These are phyloP conservation scores for Parathielavia appendiculata DNA, from an alignment of 495 filamentous ascomycete genomes.

Conservation along the genomic window DNA sequence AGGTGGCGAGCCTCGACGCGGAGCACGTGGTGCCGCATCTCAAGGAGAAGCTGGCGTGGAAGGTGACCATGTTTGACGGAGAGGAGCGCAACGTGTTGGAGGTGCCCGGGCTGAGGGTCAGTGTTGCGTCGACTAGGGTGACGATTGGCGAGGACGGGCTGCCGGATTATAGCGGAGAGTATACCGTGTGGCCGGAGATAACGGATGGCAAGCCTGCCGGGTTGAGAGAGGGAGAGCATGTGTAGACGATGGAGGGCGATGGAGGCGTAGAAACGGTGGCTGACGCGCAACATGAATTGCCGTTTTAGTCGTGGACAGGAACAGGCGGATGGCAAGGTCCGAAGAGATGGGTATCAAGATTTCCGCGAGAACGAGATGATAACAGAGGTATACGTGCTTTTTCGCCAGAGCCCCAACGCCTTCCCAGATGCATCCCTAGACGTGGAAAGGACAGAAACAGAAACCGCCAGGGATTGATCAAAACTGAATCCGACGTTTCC, in stretches of 20 bases:
- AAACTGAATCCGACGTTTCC: slow-evolving; percentile 63
- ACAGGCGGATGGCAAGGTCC: background rate
- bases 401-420: slow-evolving; percentile 21
- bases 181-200: slow-evolving; percentile 33
- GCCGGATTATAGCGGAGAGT: slow-evolving; percentile 33
- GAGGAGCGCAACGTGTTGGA: slow-evolving; percentile 29
- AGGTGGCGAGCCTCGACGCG: slow-evolving; percentile 26
- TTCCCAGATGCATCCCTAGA: slow-evolving; percentile 9
- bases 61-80: slow-evolving; percentile 33
- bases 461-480: slow-evolving; percentile 22
- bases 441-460: background rate
- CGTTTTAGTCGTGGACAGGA: background rate
- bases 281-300: background rate
- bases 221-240: slow-evolving; percentile 75
- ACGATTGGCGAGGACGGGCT: slow-evolving; percentile 29
- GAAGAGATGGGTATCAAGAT: slow-evolving; percentile 26
- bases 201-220: slow-evolving; percentile 41
- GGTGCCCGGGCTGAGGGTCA: slow-evolving; percentile 34
- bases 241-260: slow-evolving; percentile 41
- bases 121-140: slow-evolving; percentile 37
- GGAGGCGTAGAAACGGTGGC: background rate
- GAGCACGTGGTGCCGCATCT: slow-evolving; percentile 37
- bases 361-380: background rate
- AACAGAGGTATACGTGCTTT: slow-evolving; percentile 10
- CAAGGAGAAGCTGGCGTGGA: slow-evolving; percentile 33